These are phyloP conservation scores for Aureobasidium vineae DNA, from an alignment of 2,329 filamentous ascomycete species.

Conservation along the genomic window DNA sequence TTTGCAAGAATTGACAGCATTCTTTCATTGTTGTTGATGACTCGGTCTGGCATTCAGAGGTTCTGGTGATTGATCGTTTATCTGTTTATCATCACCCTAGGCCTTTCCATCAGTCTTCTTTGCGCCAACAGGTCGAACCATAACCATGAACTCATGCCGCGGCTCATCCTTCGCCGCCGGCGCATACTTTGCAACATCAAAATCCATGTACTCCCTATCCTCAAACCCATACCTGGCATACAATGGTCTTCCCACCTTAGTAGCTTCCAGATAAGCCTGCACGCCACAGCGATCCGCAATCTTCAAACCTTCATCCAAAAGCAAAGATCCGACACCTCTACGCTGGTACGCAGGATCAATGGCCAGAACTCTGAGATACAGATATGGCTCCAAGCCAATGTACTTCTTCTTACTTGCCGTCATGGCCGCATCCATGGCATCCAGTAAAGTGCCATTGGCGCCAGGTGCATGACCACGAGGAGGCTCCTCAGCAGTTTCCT, in stretches of 20 bases:
- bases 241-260: slow-evolving; percentile 39
- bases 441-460: slow-evolving; percentile 29
- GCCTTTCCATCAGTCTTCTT: not conserved
- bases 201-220: slow-evolving; percentile 30
- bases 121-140: slow-evolving; percentile 1
- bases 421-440: slow-evolving; percentile 31
- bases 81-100: not conserved
- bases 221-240: slow-evolving; percentile 42
- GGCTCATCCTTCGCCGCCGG: slow-evolving; percentile 26
- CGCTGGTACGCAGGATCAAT: slow-evolving; percentile 44
- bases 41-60: not conserved
- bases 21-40: not conserved
- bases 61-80: too few species aligned
- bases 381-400: slow-evolving; percentile 34
- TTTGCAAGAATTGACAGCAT: not conserved
- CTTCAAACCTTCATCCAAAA: slow-evolving; percentile 43
- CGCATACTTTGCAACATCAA: slow-evolving; percentile 28
- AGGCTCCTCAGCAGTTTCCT: slow-evolving; percentile 30
- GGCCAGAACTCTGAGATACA: slow-evolving; percentile 35
- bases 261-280: slow-evolving; percentile 44
- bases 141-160: slow-evolving; percentile 23
- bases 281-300: slow-evolving; percentile 43
- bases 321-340: slow-evolving; percentile 41
- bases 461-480: slow-evolving; percentile 28
- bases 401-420: slow-evolving; percentile 31